phyloP scores from a whole-genome alignment of 495 filamentous ascomycete genomes.

The Neurospora sp. region DNA sequence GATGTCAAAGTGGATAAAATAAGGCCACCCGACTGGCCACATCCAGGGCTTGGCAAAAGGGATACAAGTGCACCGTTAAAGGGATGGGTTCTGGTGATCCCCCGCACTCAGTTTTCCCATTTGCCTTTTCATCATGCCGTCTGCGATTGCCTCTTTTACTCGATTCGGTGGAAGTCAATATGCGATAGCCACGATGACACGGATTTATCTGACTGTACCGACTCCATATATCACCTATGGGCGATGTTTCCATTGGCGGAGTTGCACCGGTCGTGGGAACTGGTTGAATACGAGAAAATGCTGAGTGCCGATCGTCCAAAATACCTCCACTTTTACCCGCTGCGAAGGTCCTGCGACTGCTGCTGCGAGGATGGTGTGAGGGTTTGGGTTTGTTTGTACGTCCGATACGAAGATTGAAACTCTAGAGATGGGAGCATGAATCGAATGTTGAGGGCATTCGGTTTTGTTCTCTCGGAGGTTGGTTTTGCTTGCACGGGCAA shows the following conservation, averaged over 20 bases:
- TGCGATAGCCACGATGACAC: not conserved
- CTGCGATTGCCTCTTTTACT: not conserved
- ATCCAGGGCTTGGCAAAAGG: no score
- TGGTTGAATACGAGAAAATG: slow-evolving; percentile 3
- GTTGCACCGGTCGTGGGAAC: not conserved
- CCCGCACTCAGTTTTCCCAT: not conserved
- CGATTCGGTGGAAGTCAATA: not conserved
- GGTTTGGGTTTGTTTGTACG: not conserved
- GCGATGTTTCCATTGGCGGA: not conserved
- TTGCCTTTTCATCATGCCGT: not conserved
- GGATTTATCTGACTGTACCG: not conserved
- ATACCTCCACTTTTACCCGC: not conserved
- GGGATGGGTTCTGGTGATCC: not conserved
- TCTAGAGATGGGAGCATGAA: not conserved
- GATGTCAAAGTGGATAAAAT: no score
- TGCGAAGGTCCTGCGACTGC: not conserved
- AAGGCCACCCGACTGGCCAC: no score
- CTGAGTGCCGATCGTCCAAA: slow-evolving; percentile 1
- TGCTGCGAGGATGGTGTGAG: not conserved
- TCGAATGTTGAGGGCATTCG: not conserved
- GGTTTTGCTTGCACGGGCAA: not conserved
- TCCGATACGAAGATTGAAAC: not conserved
- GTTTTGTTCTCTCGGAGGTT: not conserved
- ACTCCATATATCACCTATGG: not conserved
- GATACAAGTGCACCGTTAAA: no score